phyloP scores from a whole-genome alignment of 345 rosid species.

The Garcia nutans region DNA sequence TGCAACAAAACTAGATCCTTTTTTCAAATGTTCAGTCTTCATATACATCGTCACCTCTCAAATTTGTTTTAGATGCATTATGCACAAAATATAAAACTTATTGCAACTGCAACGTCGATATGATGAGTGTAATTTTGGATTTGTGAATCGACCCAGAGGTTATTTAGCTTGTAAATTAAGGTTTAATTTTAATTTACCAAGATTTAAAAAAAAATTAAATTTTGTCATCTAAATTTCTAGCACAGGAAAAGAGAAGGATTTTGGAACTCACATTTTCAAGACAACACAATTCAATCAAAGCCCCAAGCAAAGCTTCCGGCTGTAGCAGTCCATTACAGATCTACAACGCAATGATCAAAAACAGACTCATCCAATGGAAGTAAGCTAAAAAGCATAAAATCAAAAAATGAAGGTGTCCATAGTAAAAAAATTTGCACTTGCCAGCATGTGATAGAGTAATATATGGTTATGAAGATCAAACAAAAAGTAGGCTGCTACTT shows the following conservation, averaged over 20 bases:
- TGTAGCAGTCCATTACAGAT: conserved; percentile 55
- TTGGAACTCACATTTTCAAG: conserved; percentile 56
- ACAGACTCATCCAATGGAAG: not conserved
- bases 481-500: not conserved
- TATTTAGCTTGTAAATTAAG: too few relatives aligned
- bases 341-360: conserved; percentile 40
- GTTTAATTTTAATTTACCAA: too few relatives aligned
- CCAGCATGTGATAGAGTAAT: not conserved
- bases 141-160: too few relatives aligned
- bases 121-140: too few relatives aligned
- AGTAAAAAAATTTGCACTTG: not conserved
- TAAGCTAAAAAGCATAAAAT: not conserved
- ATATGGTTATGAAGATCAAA: not conserved
- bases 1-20: too few relatives aligned
- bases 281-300: conserved; percentile 65
- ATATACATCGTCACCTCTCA: too few relatives aligned
- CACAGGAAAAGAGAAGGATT: not conserved
- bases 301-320: conserved; percentile 59
- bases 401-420: not conserved
- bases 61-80: too few relatives aligned
- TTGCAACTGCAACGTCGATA: too few relatives aligned
- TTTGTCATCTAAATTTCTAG: not conserved
- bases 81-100: too few relatives aligned
- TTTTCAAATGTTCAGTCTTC: too few relatives aligned
- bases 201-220: too few relatives aligned